Evolutionary conservation across 805 yeast species (phyloP), one percentile per base, ranked within the genome.

Genomic region (Metschnikowia amazonensis): DNA sequence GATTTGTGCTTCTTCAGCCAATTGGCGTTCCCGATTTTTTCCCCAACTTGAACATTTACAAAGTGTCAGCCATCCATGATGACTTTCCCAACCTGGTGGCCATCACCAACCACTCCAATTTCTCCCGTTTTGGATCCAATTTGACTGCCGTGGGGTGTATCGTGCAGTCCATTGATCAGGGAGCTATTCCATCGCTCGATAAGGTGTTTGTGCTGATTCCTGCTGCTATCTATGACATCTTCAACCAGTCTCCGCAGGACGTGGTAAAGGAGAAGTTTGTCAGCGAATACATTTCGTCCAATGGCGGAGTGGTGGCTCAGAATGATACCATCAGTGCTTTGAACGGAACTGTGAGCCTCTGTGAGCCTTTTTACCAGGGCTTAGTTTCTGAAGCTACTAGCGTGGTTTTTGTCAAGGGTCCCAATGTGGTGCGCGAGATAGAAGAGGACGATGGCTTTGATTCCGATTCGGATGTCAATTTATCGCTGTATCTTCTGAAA

Each of bases 281-380:
- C 21, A 58, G 58, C 24, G 55, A 56, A 39, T 67, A 54, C 43
- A 52, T 63, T 27, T 36, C 36, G 2, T 43, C 45, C 24, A 55
- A 46, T 23, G 69, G 56, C 1, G 55, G 60, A 2, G 60, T 70
- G 11, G 63, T 67, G 20, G 63, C 70, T 25, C 74, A 69, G 37
- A 77, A 75, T 20, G 79, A 75, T 48, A 42, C 54, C 6, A 62
- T 77, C 2, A 62, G 77, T 16, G 61, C 60, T 4, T 55, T 79
- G 16, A 73, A 74, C 50, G 85, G 85, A 17, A 56, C 57, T 5
- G 74, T 87, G 2, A 54, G 77, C 3, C 72, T 82, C 20, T 79
- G 89, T 59, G 95, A 86, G 53, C 95, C 95, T 0, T 72, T 79
- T 2, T 79, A 76, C 34, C 95, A 86, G 59, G 96, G 96, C 0